phyloP scores from a whole-genome alignment of 2,329 filamentous ascomycete species.

The Sarocladium oryzae region DNA sequence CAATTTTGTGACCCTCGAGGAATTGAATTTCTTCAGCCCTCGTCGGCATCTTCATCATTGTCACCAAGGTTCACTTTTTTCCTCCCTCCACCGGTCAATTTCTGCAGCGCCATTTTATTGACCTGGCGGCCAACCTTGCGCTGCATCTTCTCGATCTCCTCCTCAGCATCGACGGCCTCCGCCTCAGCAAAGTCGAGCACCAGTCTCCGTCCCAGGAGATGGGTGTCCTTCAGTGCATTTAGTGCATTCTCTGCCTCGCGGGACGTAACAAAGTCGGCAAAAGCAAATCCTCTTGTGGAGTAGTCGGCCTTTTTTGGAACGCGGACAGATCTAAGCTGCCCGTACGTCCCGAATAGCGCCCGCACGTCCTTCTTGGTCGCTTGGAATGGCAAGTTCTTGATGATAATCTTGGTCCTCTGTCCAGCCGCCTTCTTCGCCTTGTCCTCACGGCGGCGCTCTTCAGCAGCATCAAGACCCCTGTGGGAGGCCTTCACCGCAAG shows the following conservation, averaged over 20 bases:
- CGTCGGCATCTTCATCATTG: constrained; percentile 45
- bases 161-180: constrained; percentile 85
- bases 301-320: constrained; percentile 93
- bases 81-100: constrained; percentile 74
- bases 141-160: constrained; percentile 95
- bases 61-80: constrained; percentile 85
- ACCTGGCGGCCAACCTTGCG: constrained; percentile 88
- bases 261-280: constrained; percentile 89
- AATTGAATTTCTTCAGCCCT: constrained; percentile 22
- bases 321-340: constrained; percentile 84
- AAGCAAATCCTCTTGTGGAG: constrained; percentile 85
- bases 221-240: constrained; percentile 84
- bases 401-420: constrained; percentile 83
- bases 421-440: constrained; percentile 71
- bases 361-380: constrained; percentile 88
- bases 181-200: constrained; percentile 88
- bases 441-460: constrained; percentile 78
- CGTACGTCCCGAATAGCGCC: constrained; percentile 80
- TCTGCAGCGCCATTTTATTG: constrained; percentile 84
- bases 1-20: constrained; percentile 27
- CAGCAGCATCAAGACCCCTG: constrained; percentile 78
- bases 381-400: constrained; percentile 98
- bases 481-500: constrained; percentile 82
- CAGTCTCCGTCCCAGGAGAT: constrained; percentile 82
- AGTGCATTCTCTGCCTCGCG: constrained; percentile 88